Conservation (phyloP, 257 asterid genomes). For the Perilla frutescens region DNA sequence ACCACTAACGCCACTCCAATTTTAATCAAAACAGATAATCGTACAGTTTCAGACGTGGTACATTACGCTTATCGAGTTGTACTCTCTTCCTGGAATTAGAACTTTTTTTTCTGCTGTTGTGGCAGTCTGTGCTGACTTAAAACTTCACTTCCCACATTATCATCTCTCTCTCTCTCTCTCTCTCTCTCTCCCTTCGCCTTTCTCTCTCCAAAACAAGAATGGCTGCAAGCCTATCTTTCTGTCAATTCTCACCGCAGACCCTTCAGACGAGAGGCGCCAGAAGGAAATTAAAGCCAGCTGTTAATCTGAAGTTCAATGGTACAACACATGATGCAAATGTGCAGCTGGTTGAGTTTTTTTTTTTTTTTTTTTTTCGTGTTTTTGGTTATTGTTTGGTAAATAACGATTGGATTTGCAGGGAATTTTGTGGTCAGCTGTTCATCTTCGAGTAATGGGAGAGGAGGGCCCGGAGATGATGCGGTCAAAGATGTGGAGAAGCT, state of each 20-base stretch:
- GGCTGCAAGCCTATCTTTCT: slow-evolving; percentile 63
- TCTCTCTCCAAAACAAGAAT: slow-evolving; percentile 44
- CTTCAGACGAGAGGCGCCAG: slow-evolving; percentile 31
- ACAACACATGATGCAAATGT: slow-evolving; percentile 26
- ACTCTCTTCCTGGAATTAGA: slow-evolving; percentile 20
- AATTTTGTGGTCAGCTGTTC: slow-evolving; percentile 56
- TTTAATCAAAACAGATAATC: slow-evolving; percentile 21
- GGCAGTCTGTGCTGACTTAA: slow-evolving; percentile 18
- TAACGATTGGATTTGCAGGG: slow-evolving; percentile 49
- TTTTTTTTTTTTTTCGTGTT: not conserved
- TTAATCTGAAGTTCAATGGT: slow-evolving; percentile 43
- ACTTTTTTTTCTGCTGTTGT: not conserved
- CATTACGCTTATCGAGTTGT: slow-evolving; percentile 16
- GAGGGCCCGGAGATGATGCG: slow-evolving; percentile 47
- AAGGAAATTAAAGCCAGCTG: slow-evolving; percentile 38
- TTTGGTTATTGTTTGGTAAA: slow-evolving; percentile 7
- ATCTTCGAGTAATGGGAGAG: slow-evolving; percentile 56
- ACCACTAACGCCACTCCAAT: slow-evolving; percentile 38
- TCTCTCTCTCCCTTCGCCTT: not conserved
- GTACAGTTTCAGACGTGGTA: slow-evolving; percentile 15
- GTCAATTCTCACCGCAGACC: slow-evolving; percentile 54
- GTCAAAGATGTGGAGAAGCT: slow-evolving; percentile 65
- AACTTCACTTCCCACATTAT: slow-evolving; percentile 37
- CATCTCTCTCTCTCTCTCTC: slow-evolving; percentile 21
- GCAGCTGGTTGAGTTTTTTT: not conserved